phyloP scores from a whole-genome alignment of 306 rosid genomes.

The Casuarina cunninghamiana region DNA sequence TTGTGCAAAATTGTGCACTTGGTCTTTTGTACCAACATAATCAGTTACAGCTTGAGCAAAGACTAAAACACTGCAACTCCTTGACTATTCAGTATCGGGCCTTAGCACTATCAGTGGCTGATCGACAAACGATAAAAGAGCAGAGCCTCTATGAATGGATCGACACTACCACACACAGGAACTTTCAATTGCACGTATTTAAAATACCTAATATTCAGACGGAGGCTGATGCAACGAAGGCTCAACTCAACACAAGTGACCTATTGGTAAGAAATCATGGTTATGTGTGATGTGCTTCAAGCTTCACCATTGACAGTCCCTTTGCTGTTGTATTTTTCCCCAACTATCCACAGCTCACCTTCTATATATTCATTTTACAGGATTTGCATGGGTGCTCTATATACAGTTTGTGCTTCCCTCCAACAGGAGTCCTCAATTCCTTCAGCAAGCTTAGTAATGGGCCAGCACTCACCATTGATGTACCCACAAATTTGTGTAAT shows the following conservation, averaged over 20 bases:
- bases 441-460: not conserved
- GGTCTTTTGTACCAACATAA: not conserved
- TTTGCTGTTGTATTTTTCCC: not conserved
- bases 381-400: not conserved
- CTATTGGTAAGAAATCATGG: not conserved
- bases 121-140: not conserved
- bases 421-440: too few relatives aligned
- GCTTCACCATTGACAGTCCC: not conserved
- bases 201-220: too few relatives aligned
- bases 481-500: not conserved
- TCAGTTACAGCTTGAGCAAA: not conserved
- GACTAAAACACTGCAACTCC: not conserved
- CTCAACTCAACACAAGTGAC: not conserved
- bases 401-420: not conserved
- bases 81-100: rapidly evolving
- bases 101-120: rapidly evolving
- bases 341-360: not conserved
- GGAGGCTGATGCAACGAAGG: too few relatives aligned
- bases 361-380: not conserved
- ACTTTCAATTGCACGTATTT: too few relatives aligned
- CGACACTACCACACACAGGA: too few relatives aligned
- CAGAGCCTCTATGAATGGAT: not conserved
- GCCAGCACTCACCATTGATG: not conserved
- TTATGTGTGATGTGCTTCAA: too few relatives aligned
- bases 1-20: not conserved